Conservation (phyloP, 208 protist species). For the Leishmania gerbilli region DNA sequence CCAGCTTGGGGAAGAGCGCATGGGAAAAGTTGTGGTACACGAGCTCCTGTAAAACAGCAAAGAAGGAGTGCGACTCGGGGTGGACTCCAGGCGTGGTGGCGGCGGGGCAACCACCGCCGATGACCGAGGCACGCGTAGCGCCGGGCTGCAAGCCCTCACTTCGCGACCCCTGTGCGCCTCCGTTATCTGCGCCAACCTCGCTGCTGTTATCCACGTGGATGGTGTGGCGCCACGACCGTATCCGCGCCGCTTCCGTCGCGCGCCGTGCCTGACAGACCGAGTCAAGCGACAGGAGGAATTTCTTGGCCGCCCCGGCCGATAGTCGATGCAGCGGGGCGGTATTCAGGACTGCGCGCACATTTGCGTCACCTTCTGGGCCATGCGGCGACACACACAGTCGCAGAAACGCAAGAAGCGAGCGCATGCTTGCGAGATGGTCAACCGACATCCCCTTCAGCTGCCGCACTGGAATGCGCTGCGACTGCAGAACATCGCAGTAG, state of each 20-base stretch:
- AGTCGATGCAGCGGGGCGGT: conserved; percentile 47
- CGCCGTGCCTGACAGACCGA: conserved; percentile 39
- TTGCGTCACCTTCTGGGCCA: conserved; percentile 36
- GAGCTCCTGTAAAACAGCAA: conserved; percentile 51
- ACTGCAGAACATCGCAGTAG: conserved; percentile 38
- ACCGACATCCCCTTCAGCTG: conserved; percentile 38
- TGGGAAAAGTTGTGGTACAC: conserved; percentile 55
- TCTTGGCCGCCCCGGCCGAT: conserved; percentile 24
- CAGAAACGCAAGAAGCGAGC: conserved; percentile 59
- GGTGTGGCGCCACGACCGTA: conserved; percentile 22
- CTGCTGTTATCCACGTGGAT: not conserved
- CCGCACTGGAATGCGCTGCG: conserved; percentile 51
- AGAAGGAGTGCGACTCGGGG: conserved; percentile 51
- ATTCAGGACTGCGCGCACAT: conserved; percentile 58
- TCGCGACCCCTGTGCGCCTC: not conserved
- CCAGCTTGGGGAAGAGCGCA: conserved; percentile 41
- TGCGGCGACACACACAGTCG: conserved; percentile 63
- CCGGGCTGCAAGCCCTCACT: not conserved
- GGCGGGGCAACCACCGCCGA: not conserved
- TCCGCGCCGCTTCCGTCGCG: conserved; percentile 11
- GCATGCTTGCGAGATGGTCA: conserved; percentile 42
- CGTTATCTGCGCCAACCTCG: not conserved
- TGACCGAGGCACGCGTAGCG: not conserved
- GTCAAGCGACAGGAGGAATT: conserved; percentile 55
- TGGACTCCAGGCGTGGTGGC: conserved; percentile 6